phyloP scores from a whole-genome alignment of 306 rosid species.

The Rubus parviflorus region DNA sequence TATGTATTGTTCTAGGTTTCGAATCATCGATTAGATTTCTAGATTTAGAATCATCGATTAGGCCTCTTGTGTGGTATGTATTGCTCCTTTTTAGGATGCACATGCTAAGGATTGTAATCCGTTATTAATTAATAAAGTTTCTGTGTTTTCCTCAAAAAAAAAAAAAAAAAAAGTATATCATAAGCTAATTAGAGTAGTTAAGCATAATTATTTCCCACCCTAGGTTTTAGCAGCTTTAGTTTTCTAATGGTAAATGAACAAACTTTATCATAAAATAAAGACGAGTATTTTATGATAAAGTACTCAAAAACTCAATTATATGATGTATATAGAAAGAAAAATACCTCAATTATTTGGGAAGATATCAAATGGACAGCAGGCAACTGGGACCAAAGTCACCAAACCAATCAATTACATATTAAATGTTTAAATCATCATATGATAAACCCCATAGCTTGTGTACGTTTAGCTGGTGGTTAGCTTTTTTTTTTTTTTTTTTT shows the following conservation, averaged over 20 bases:
- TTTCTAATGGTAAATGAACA: not conserved
- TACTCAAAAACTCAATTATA: conserved; percentile 16
- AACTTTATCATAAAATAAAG: not conserved
- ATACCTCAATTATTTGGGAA: conserved; percentile 12
- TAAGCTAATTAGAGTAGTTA: too few species aligned
- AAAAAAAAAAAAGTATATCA: too few species aligned
- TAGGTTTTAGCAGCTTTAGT: not conserved
- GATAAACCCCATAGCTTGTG: not conserved
- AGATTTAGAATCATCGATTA: too few species aligned
- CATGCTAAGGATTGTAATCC: too few species aligned
- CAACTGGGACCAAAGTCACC: conserved; percentile 27
- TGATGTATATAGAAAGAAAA: not conserved
- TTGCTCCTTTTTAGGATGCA: too few species aligned
- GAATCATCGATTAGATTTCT: too few species aligned
- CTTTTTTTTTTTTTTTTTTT: too few species aligned
- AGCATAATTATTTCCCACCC: not conserved
- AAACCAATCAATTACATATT: conserved; percentile 33
- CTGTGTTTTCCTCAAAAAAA: too few species aligned
- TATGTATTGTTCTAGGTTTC: too few species aligned
- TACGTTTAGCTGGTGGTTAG: conserved; percentile 5
- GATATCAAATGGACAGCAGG: conserved; percentile 16
- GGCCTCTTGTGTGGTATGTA: too few species aligned
- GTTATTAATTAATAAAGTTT: too few species aligned
- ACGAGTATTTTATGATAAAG: not conserved
- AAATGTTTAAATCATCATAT: conserved; percentile 8